These are phyloP conservation scores for Globisporangium abappressorium DNA, from an alignment of 352 stramenopile species.

Conservation along the genomic window DNA sequence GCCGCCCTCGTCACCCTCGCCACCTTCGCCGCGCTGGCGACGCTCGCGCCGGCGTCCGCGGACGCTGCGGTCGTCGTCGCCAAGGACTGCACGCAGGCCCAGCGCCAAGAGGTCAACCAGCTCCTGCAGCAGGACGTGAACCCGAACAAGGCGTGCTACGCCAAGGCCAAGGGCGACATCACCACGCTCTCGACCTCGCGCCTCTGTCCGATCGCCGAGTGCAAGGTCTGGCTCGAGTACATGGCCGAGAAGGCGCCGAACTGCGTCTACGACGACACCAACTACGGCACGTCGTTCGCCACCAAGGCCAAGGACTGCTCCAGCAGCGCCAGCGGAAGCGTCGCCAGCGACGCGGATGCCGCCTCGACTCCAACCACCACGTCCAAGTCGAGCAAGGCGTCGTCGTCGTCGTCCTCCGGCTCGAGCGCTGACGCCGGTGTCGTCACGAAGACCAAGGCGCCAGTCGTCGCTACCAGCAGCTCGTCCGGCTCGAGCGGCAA, in stretches of 20 bases:
- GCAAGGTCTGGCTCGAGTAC: slow-evolving; percentile 49
- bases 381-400: slow-evolving; percentile 3
- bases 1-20: slow-evolving; percentile 7
- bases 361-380: neutral
- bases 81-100: slow-evolving; percentile 44
- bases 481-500: slow-evolving; percentile 1
- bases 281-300: slow-evolving; percentile 46
- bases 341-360: neutral
- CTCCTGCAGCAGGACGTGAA: slow-evolving; percentile 56
- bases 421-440: slow-evolving; percentile 20
- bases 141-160: slow-evolving; percentile 54
- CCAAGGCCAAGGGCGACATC: slow-evolving; percentile 48
- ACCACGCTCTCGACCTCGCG: slow-evolving; percentile 43
- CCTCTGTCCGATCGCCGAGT: slow-evolving; percentile 52
- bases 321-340: slow-evolving; percentile 13
- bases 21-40: slow-evolving; percentile 16
- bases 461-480: slow-evolving; percentile 3
- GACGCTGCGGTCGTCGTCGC: slow-evolving; percentile 21
- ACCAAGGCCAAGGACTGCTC: slow-evolving; percentile 49
- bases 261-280: slow-evolving; percentile 66
- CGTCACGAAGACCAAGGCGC: slow-evolving; percentile 2
- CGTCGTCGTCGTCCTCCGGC: slow-evolving; percentile 9
- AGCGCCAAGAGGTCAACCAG: slow-evolving; percentile 56
- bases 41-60: slow-evolving; percentile 9
- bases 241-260: slow-evolving; percentile 48